A percentile compares a stretch with the other conserved stretches of the same genome.
These are phyloP conservation scores for Amoebophrya sp. DNA, from an alignment of 169 alveolate genomes.

Conservation along the genomic window DNA sequence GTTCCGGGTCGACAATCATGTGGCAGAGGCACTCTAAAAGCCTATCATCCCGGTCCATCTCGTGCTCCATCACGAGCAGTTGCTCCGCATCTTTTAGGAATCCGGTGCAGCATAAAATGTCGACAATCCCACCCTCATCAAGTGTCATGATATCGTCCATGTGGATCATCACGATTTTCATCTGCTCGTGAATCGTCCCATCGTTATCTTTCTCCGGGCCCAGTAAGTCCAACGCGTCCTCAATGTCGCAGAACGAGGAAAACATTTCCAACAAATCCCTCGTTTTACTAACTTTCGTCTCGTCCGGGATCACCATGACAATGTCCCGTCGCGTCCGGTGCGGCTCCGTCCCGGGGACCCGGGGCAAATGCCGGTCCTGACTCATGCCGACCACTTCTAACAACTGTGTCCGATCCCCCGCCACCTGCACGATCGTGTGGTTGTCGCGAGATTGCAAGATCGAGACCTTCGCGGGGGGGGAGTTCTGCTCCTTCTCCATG, in stretches of 20 bases:
- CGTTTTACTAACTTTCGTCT: not conserved
- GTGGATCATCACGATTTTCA: not conserved
- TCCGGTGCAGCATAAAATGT: not conserved
- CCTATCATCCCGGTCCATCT: slow-evolving; percentile 16
- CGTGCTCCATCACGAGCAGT: not conserved
- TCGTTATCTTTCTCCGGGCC: slow-evolving; percentile 18
- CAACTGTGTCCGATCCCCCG: not conserved
- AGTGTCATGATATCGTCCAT: not conserved
- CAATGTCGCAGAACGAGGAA: not conserved
- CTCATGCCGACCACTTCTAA: not conserved
- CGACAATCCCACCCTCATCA: not conserved
- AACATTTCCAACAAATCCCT: not conserved
- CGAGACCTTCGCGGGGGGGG: not conserved
- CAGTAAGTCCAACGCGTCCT: not conserved
- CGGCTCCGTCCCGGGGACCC: slow-evolving; percentile 20
- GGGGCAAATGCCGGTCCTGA: not conserved
- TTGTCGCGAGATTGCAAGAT: not conserved
- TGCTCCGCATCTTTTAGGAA: not conserved
- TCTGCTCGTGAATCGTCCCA: not conserved
- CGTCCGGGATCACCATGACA: not conserved
- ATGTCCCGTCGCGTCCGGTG: not conserved
- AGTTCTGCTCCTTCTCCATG: no score
- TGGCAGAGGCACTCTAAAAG: not conserved
- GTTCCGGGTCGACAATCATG: not conserved
- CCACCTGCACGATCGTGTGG: not conserved